Conservation (phyloP, 768 basidiomycete species). For the Punctularia strigosozonata region DNA sequence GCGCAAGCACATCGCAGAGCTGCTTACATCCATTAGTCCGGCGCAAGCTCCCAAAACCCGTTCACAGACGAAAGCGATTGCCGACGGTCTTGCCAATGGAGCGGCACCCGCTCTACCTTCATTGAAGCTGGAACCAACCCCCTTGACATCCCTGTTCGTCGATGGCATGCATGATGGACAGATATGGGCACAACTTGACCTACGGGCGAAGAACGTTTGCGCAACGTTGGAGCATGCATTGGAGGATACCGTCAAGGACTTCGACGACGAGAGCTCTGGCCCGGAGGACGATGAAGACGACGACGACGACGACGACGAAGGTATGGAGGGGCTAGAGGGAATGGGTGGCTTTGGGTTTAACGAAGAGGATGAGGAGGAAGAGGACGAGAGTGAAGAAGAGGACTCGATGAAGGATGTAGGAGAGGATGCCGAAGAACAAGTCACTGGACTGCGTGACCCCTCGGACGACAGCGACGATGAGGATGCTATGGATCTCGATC, state of each 20-base stretch:
- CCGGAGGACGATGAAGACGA: conserved; percentile 21
- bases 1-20: conserved; percentile 45
- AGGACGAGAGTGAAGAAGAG: conserved; percentile 15
- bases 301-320: conserved; percentile 20
- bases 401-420: conserved; percentile 19
- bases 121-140: conserved; percentile 38
- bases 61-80: conserved; percentile 44
- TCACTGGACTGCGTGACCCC: conserved; percentile 18
- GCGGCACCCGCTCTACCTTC: conserved; percentile 20
- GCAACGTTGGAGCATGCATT: conserved; percentile 55
- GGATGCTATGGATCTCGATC: conserved; percentile 12
- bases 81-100: too few relatives aligned
- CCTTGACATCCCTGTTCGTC: conserved; percentile 61
- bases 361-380: conserved; percentile 21
- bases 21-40: conserved; percentile 61
- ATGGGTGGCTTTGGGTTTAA: conserved; percentile 22
- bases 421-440: conserved; percentile 18
- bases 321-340: conserved; percentile 14
- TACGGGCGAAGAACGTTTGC: conserved; percentile 61
- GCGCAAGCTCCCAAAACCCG: conserved; percentile 63
- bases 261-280: conserved; percentile 17
- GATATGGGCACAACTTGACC: conserved; percentile 89
- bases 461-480: conserved; percentile 18
- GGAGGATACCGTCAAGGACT: conserved; percentile 32
- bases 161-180: conserved; percentile 79